Conservation (phyloP, 768 basidiomycete genomes). For the Suillus clintonianus region DNA sequence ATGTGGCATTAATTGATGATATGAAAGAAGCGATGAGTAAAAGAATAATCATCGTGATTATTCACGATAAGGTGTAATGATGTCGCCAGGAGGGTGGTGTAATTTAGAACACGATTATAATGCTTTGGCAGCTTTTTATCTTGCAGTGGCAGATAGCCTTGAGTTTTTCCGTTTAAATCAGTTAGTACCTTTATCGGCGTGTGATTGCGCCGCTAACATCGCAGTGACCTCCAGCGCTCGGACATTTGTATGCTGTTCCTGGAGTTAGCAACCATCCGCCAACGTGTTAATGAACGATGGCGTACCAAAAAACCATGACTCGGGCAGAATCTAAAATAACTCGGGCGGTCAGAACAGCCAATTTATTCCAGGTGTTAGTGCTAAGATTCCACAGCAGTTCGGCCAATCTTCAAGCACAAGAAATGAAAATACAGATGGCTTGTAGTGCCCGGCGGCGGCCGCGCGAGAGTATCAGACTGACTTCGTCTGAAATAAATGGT, state of each 20-base stretch:
- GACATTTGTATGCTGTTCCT: too few relatives aligned
- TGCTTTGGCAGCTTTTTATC: neutral
- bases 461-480: neutral
- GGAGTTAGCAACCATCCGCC: neutral
- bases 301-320: neutral
- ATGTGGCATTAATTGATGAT: slow-evolving; percentile 11
- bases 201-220: neutral
- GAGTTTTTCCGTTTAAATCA: neutral
- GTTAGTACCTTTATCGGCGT: neutral
- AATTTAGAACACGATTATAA: neutral
- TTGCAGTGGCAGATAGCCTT: neutral
- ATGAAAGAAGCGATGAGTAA: slow-evolving; percentile 9
- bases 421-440: neutral
- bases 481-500: neutral
- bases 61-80: neutral
- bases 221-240: too few relatives aligned
- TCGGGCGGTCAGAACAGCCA: neutral
- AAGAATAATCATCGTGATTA: slow-evolving; percentile 6
- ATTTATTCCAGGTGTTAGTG: neutral
- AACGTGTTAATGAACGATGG: neutral
- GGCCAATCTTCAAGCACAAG: neutral
- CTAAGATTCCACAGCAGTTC: too few relatives aligned
- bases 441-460: neutral
- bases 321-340: neutral
- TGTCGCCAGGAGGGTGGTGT: neutral